Evolutionary conservation across 164 flowering plant species (phyloP).

Genomic region (Cinnamomum chago): DNA sequence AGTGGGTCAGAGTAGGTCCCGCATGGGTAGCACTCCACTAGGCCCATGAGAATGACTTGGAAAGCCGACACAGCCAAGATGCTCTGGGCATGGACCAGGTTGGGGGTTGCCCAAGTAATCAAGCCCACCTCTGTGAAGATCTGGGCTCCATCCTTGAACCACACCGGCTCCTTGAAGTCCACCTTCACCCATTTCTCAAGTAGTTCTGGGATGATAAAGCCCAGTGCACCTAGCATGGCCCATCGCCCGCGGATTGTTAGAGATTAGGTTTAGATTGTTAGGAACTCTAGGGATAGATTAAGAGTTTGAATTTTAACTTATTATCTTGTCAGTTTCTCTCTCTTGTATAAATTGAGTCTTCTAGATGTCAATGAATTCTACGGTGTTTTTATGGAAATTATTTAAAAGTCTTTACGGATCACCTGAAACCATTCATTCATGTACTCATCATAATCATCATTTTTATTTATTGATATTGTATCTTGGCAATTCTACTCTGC

Average conservation of each 20-base stretch:
- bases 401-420: slow-evolving; percentile 29
- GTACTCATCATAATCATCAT: background rate
- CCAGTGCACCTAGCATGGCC: slow-evolving; percentile 84
- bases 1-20: slow-evolving; percentile 70
- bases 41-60: slow-evolving; percentile 73
- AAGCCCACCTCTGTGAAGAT: slow-evolving; percentile 69
- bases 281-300: no score
- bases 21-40: slow-evolving; percentile 72
- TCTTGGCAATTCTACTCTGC: background rate
- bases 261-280: no score
- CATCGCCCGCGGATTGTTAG: slow-evolving; percentile 32
- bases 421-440: slow-evolving; percentile 30
- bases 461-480: background rate
- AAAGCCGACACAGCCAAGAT: slow-evolving; percentile 62
- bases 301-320: no score
- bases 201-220: slow-evolving; percentile 70
- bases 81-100: slow-evolving; percentile 78
- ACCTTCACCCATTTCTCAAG: slow-evolving; percentile 62
- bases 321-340: no score
- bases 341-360: no score
- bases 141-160: slow-evolving; percentile 81
- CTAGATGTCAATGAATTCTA: no score
- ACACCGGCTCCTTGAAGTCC: slow-evolving; percentile 70
- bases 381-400: no score
- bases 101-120: slow-evolving; percentile 83